phyloP scores from a whole-genome alignment of 176 grass and related monocot species.

The Phoenix roebelenii region DNA sequence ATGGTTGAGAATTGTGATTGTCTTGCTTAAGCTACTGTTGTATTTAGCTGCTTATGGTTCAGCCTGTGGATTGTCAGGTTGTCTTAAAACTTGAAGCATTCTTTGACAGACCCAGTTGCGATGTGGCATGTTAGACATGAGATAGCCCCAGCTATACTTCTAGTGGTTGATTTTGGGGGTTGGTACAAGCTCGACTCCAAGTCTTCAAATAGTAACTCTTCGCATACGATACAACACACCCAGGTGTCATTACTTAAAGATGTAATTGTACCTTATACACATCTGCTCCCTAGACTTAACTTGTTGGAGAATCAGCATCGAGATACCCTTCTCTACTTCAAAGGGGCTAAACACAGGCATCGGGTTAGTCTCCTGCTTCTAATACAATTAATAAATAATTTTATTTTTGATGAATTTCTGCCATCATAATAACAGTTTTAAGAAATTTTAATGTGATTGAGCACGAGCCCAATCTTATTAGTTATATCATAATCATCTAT shows the following conservation, averaged over 20 bases:
- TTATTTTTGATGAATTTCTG: too few species aligned
- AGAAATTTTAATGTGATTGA: too few species aligned
- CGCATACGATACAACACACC: slow-evolving; percentile 60
- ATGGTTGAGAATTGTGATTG: background rate
- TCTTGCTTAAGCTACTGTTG: slow-evolving; percentile 12
- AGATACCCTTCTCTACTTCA: slow-evolving; percentile 72
- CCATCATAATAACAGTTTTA: too few species aligned
- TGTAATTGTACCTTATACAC: slow-evolving; percentile 92
- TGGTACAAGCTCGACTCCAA: slow-evolving; percentile 86
- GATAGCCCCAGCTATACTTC: slow-evolving; percentile 73
- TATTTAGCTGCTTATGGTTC: slow-evolving; percentile 41
- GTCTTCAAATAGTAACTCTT: slow-evolving; percentile 29
- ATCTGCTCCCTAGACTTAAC: slow-evolving; percentile 60
- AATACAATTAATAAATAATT: too few species aligned
- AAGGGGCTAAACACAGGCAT: slow-evolving; percentile 86
- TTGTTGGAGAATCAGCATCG: slow-evolving; percentile 45
- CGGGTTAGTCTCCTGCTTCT: slow-evolving; percentile 36
- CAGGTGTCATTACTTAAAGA: slow-evolving; percentile 93
- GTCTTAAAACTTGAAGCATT: slow-evolving; percentile 78
- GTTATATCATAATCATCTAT: too few species aligned
- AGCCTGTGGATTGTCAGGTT: slow-evolving; percentile 57
- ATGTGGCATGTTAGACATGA: slow-evolving; percentile 87
- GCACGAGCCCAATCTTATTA: too few species aligned
- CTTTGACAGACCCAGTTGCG: slow-evolving; percentile 83
- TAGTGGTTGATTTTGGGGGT: slow-evolving; percentile 94